phyloP scores from a whole-genome alignment of 1,284 basidiomycete genomes.

The Ceratobasidium theobromae region DNA sequence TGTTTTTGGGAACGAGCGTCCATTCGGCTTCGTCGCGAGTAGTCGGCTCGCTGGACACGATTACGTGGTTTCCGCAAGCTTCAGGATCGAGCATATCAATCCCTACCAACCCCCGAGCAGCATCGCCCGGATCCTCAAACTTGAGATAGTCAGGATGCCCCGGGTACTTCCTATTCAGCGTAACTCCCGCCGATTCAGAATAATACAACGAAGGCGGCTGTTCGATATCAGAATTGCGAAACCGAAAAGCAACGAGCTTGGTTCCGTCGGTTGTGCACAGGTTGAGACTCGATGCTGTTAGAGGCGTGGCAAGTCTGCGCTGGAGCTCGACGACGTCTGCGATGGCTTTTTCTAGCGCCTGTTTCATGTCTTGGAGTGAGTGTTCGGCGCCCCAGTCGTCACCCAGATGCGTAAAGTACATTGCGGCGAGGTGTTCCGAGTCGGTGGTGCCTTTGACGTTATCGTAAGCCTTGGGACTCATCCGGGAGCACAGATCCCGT shows the following conservation, averaged over 20 bases:
- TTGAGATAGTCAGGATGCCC: constrained; percentile 43
- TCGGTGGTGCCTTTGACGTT: constrained; percentile 46
- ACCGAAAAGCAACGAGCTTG: constrained; percentile 44
- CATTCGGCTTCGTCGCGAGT: constrained; percentile 44
- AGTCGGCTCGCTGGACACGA: constrained; percentile 46
- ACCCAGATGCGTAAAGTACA: constrained; percentile 46
- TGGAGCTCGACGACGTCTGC: constrained; percentile 40
- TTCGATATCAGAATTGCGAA: constrained; percentile 44
- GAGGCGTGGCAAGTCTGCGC: constrained; percentile 34
- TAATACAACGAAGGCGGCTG: constrained; percentile 47
- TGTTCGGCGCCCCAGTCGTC: constrained; percentile 42
- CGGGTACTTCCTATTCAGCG: constrained; percentile 46
- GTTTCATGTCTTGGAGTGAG: constrained; percentile 42
- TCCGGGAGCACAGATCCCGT: constrained; percentile 37
- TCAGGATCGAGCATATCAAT: constrained; percentile 37
- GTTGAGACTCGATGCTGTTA: constrained; percentile 39
- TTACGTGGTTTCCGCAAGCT: constrained; percentile 44
- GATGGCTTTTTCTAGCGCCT: constrained; percentile 42
- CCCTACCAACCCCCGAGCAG: constrained; percentile 18
- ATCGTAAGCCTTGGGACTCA: constrained; percentile 39
- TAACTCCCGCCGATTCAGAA: constrained; percentile 45
- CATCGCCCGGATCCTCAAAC: background rate
- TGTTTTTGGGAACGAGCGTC: constrained; percentile 44
- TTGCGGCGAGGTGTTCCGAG: constrained; percentile 46
- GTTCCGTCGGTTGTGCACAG: constrained; percentile 44